Conservation (phyloP, 768 basidiomycete genomes). For the Glaciozyma antarctica region DNA sequence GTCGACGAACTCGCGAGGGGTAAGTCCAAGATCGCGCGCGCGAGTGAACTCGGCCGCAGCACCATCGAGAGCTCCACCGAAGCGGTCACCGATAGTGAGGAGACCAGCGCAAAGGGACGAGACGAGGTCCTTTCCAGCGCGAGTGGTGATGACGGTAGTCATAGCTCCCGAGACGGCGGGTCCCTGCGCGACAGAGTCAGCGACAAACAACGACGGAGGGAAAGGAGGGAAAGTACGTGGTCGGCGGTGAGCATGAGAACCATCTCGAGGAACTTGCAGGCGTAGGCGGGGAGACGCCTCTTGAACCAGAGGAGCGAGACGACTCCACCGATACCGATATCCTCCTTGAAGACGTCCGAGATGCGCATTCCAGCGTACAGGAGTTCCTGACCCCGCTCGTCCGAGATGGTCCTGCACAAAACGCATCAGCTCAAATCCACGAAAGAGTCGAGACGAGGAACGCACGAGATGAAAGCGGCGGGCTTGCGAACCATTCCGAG, state of each 20-base stretch:
- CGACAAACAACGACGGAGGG: neutral
- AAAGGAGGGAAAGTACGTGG: slow-evolving; percentile 47
- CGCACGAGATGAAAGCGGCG: slow-evolving; percentile 54
- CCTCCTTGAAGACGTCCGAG: slow-evolving; percentile 90
- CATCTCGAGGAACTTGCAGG: slow-evolving; percentile 99
- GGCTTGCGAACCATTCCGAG: slow-evolving; percentile 97
- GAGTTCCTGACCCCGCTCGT: slow-evolving; percentile 97
- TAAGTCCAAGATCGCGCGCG: slow-evolving; percentile 81
- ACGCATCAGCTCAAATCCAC: neutral
- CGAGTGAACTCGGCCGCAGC: slow-evolving; percentile 91
- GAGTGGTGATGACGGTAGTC: slow-evolving; percentile 98
- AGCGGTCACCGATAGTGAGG: slow-evolving; percentile 93
- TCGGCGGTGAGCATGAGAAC: slow-evolving; percentile 98
- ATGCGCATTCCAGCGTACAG: slow-evolving; percentile 98
- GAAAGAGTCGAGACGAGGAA: neutral
- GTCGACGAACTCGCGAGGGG: slow-evolving; percentile 94
- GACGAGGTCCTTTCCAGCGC: slow-evolving; percentile 98
- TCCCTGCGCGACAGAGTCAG: slow-evolving; percentile 21
- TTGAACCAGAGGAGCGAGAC: slow-evolving; percentile 97
- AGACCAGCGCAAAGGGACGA: slow-evolving; percentile 92
- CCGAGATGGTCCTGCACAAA: slow-evolving; percentile 94
- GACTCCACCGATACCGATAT: slow-evolving; percentile 67
- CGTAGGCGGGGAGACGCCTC: slow-evolving; percentile 78
- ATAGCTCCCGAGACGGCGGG: slow-evolving; percentile 56
- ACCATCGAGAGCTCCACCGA: slow-evolving; percentile 97